Percentiles rank a stretch among this genome's conserved stretches.
These are phyloP conservation scores for Fusarium mexicanum DNA, from an alignment of 2,329 filamentous ascomycete genomes.

Conservation along the genomic window DNA sequence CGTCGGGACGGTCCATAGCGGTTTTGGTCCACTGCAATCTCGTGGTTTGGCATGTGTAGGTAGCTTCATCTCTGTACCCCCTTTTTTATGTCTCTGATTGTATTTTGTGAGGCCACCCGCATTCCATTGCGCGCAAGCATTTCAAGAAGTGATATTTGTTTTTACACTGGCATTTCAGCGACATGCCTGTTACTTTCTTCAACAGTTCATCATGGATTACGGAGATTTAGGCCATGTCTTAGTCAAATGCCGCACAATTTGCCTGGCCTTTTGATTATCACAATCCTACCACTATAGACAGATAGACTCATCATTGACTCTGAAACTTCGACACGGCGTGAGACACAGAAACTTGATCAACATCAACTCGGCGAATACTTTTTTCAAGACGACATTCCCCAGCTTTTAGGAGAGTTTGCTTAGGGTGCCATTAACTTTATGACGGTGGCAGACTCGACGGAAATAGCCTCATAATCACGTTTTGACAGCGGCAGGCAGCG, in stretches of 20 bases:
- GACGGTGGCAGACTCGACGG: background rate
- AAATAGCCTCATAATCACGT: conserved; percentile 5
- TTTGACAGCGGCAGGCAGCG: conserved; percentile 2
- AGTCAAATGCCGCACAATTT: conserved; percentile 7
- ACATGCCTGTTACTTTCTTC: background rate
- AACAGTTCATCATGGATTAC: background rate
- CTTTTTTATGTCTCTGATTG: background rate
- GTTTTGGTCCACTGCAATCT: background rate
- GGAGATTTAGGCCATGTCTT: background rate
- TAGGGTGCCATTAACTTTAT: background rate
- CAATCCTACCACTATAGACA: background rate
- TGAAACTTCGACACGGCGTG: background rate
- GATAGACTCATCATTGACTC: background rate
- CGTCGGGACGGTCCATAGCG: conserved; percentile 28
- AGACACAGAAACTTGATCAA: background rate
- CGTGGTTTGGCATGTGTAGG: background rate
- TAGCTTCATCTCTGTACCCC: conserved; percentile 5
- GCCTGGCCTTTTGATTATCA: conserved; percentile 5
- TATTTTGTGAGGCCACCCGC: background rate
- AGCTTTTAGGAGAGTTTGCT: background rate
- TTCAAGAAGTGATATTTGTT: background rate
- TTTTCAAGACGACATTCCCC: background rate
- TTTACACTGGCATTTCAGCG: background rate
- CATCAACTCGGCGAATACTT: background rate
- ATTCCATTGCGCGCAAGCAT: background rate